phyloP scores from a whole-genome alignment of 1,284 basidiomycete species.

The Sparassis latifolia region DNA sequence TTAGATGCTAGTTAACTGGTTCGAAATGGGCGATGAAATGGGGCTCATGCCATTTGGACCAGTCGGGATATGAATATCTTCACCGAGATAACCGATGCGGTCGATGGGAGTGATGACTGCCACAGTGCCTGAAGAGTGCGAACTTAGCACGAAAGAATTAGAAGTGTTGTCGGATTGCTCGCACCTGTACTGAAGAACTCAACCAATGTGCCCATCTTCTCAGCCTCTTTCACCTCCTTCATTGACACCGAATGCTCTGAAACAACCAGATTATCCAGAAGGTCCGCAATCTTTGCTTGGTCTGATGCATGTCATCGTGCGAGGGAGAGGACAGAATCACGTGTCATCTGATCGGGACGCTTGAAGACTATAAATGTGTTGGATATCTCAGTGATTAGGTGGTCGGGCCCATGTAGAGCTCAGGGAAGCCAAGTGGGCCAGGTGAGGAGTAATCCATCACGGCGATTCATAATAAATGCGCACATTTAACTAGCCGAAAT shows the following conservation, averaged over 20 bases:
- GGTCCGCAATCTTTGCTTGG: constrained; percentile 45
- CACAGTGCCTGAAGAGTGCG: constrained; percentile 54
- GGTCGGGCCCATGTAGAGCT: constrained; percentile 72
- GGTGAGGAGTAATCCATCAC: no score
- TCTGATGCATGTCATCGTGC: constrained; percentile 73
- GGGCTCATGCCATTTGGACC: constrained; percentile 86
- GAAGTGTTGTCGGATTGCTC: constrained; percentile 4
- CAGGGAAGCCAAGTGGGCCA: no score
- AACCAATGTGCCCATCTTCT: constrained; percentile 63
- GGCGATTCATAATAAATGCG: no score
- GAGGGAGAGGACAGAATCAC: constrained; percentile 87
- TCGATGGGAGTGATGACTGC: constrained; percentile 82
- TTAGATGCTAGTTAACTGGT: constrained; percentile 86
- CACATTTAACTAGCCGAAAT: no score
- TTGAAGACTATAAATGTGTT: constrained; percentile 90
- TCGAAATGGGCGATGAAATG: constrained; percentile 78
- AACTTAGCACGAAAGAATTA: neutral
- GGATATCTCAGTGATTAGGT: constrained; percentile 78
- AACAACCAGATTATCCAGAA: constrained; percentile 68
- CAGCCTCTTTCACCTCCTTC: constrained; percentile 78
- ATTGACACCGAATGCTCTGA: constrained; percentile 86
- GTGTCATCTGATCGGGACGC: constrained; percentile 77
- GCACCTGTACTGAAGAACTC: constrained; percentile 91
- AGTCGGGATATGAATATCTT: constrained; percentile 81
- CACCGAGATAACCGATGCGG: constrained; percentile 82